phyloP scores from a whole-genome alignment of 2,329 filamentous ascomycete species.

The Cucurbitaria berberidis region DNA sequence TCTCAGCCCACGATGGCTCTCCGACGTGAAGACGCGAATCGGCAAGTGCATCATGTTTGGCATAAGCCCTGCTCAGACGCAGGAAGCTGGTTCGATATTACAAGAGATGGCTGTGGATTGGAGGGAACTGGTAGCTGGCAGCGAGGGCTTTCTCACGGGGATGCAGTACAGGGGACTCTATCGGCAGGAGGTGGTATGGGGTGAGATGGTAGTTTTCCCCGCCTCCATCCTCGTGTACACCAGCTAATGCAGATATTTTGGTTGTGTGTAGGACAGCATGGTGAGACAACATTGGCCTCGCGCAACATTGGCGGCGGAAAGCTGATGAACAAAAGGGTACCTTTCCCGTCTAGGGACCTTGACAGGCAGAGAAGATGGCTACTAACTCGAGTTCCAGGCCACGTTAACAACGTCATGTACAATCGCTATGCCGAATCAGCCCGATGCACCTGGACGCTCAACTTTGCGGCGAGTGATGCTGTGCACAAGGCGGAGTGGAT shows the following conservation, averaged over 20 bases:
- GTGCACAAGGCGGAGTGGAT: conserved; percentile 68
- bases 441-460: conserved; percentile 77
- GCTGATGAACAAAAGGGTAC: conserved; percentile 19
- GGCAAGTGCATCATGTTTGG: conserved; percentile 80
- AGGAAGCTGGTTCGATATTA: conserved; percentile 65
- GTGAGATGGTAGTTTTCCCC: conserved; percentile 73
- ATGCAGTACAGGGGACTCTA: conserved; percentile 67
- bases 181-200: conserved; percentile 76
- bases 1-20: conserved; percentile 68
- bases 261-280: conserved; percentile 57
- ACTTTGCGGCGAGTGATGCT: conserved; percentile 70
- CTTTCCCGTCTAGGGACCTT: conserved; percentile 5
- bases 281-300: conserved; percentile 49
- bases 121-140: conserved; percentile 73
- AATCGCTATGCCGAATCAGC: conserved; percentile 82
- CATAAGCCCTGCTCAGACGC: conserved; percentile 63
- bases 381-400: conserved; percentile 55
- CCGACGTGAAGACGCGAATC: conserved; percentile 69
- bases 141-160: conserved; percentile 75
- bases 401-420: conserved; percentile 89
- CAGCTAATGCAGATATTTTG: conserved; percentile 36
- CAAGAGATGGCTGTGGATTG: conserved; percentile 68
- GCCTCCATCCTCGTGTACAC: background rate
- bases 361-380: conserved; percentile 2
- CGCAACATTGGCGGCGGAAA: background rate